These are phyloP conservation scores for Wallacemonas collosoma DNA, from an alignment of 208 protist species.

Conservation along the genomic window DNA sequence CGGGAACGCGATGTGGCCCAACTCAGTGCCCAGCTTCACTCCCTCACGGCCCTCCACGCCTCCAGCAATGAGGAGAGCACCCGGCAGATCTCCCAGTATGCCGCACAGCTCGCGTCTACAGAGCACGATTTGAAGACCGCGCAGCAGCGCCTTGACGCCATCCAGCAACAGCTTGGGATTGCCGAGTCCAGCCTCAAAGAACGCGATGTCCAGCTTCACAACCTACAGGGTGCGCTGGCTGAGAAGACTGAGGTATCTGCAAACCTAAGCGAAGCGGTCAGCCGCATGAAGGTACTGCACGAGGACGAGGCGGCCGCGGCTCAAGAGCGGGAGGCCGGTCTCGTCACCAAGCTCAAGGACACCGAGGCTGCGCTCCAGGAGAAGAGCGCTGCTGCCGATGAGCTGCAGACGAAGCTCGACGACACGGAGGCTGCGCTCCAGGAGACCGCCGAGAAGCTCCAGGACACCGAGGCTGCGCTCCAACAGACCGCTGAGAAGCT, in stretches of 20 bases:
- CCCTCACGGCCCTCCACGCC: conserved; percentile 17
- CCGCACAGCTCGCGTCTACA: conserved; percentile 11
- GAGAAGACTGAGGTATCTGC: conserved; percentile 12
- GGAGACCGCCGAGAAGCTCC: conserved; percentile 27
- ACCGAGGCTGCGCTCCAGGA: conserved; percentile 13
- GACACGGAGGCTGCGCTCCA: conserved; percentile 30
- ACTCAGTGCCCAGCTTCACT: conserved; percentile 1
- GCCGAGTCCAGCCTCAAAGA: not conserved
- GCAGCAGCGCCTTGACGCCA: not conserved
- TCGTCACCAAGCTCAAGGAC: conserved; percentile 16
- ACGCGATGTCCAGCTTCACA: not conserved
- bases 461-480: conserved; percentile 29
- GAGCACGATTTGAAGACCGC: not conserved
- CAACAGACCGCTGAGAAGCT: conserved; percentile 34
- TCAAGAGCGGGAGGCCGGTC: not conserved
- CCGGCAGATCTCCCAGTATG: conserved; percentile 17
- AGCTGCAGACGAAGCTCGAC: conserved; percentile 32
- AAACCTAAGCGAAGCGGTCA: conserved; percentile 13
- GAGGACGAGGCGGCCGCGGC: conserved; percentile 1
- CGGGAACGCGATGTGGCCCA: conserved; percentile 6
- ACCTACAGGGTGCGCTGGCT: not conserved
- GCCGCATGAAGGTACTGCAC: conserved; percentile 15
- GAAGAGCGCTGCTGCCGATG: conserved; percentile 11
- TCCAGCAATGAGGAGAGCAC: conserved; percentile 7
- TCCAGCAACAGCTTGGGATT: not conserved